Evolutionary conservation across 2,329 filamentous ascomycete genomes (phyloP).

Genomic region (Fusarium nelsonii): DNA sequence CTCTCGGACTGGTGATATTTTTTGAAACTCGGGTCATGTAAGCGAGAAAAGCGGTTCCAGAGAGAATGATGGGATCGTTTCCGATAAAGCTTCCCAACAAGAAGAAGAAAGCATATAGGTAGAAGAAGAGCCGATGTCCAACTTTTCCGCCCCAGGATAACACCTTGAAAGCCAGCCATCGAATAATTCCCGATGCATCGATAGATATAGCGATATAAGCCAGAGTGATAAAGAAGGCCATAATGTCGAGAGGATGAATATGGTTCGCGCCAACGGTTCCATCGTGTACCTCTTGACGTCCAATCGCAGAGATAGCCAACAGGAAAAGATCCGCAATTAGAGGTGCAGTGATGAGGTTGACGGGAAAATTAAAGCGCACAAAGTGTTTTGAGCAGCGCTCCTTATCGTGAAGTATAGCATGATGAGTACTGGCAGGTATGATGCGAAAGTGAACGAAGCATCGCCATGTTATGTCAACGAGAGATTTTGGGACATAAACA

Average conservation of each 20-base stretch:
- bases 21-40: conserved; percentile 82
- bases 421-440: conserved; percentile 58
- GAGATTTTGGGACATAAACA: conserved; percentile 66
- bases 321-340: conserved; percentile 78
- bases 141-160: conserved; percentile 74
- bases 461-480: conserved; percentile 61
- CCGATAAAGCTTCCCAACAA: conserved; percentile 75
- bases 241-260: conserved; percentile 78
- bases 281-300: conserved; percentile 73
- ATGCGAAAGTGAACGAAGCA: conserved; percentile 59
- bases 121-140: conserved; percentile 78
- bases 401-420: conserved; percentile 40
- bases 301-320: conserved; percentile 76
- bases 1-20: conserved; percentile 77
- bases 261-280: conserved; percentile 74
- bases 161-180: conserved; percentile 77
- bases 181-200: conserved; percentile 79
- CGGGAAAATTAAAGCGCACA: conserved; percentile 68
- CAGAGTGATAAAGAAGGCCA: conserved; percentile 79
- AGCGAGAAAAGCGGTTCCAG: conserved; percentile 78
- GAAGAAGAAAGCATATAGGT: conserved; percentile 80
- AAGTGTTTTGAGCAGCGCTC: conserved; percentile 53
- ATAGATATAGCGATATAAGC: conserved; percentile 84
- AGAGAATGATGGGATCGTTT: conserved; percentile 81
- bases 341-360: conserved; percentile 79